Evolutionary conservation across 2,329 filamentous ascomycete genomes (phyloP).

Genomic region (Penicillium glabrum): DNA sequence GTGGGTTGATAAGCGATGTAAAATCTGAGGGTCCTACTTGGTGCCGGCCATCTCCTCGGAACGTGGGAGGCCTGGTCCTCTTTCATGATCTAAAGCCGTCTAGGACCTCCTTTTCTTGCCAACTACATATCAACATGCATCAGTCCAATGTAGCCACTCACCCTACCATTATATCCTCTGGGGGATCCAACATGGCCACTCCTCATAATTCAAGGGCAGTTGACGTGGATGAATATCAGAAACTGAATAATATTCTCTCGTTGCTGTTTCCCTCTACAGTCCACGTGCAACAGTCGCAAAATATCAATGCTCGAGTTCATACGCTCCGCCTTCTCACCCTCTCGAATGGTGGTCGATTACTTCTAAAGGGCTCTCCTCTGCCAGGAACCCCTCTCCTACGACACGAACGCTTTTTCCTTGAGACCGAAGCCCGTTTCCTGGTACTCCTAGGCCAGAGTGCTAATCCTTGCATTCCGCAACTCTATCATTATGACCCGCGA

Average conservation of each 20-base stretch:
- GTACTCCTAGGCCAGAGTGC: conserved; percentile 34
- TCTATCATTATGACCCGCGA: conserved; percentile 38
- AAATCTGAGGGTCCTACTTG: background rate
- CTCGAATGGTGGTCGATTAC: conserved; percentile 38
- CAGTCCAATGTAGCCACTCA: conserved; percentile 9
- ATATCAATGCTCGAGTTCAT: conserved; percentile 35
- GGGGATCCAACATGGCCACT: conserved; percentile 2
- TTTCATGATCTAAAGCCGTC: background rate
- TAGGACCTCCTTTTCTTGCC: background rate
- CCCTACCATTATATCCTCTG: conserved; percentile 7
- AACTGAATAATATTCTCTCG: conserved; percentile 30
- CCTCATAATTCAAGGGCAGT: background rate
- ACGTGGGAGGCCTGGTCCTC: background rate
- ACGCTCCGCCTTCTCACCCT: conserved; percentile 35
- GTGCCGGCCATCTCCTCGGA: conserved; percentile 2
- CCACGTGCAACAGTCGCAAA: conserved; percentile 24
- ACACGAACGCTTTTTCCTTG: conserved; percentile 38
- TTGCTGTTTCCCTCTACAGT: conserved; percentile 34
- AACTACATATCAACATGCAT: conserved; percentile 12
- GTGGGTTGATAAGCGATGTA: conserved; percentile 1
- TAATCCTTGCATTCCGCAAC: conserved; percentile 37
- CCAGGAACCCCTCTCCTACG: conserved; percentile 39
- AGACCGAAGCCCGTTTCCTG: conserved; percentile 42
- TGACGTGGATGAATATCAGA: conserved; percentile 20
- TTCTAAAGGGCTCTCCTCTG: conserved; percentile 39